Evolutionary conservation across 345 rosid genomes (phyloP), one percentile per base, ranked within the genome.

Genomic region (Laguncularia racemosa): DNA sequence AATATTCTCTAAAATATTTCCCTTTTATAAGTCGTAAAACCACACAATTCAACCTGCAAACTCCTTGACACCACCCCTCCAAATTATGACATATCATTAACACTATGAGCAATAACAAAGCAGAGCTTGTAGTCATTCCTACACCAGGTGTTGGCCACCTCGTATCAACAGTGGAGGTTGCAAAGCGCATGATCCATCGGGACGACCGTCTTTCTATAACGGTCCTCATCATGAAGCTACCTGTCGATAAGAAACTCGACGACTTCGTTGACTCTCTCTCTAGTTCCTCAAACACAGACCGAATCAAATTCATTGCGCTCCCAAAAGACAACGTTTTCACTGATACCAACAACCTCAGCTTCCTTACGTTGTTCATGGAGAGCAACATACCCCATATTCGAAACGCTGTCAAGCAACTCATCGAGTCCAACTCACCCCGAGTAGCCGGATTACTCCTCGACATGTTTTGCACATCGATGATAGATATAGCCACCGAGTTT

Each of bases 401-500:
- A 51, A 26, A 68, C 2, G 77, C 70, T 19, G 48, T 74, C 58
- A 18, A 40, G 20, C 26, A 57, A 17, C 59, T 33, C 40, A 7
- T 67, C 67, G 16, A 46, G 46, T 64, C 69, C 0, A 53, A 56
- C 50, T 57, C 70, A 12, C 50, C 13, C 44, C 58, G 28, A 3
- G 66, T 74, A 16, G 59, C 62, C 15, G 79, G 56, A 1, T 56
- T 74, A 20, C 63, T 71, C 55, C 55, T 78, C 19, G 79, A 78
- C 66, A 66, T 78, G 72, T 78, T 78, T 13, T 40, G 62, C 45
- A 50, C 74, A 1, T 16, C 67, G 16, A 58, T 73, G 62, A 71
- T 71, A 16, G 82, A 78, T 46, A 68, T 73, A 16, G 82, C 74
- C 13, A 13, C 48, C 16, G 72, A 74, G 40, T 61, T 78, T 8